Percentiles rank a stretch among this genome's conserved stretches.
phyloP scores from a whole-genome alignment of 2,329 filamentous ascomycete species.

The Dactylonectria estremocensis region DNA sequence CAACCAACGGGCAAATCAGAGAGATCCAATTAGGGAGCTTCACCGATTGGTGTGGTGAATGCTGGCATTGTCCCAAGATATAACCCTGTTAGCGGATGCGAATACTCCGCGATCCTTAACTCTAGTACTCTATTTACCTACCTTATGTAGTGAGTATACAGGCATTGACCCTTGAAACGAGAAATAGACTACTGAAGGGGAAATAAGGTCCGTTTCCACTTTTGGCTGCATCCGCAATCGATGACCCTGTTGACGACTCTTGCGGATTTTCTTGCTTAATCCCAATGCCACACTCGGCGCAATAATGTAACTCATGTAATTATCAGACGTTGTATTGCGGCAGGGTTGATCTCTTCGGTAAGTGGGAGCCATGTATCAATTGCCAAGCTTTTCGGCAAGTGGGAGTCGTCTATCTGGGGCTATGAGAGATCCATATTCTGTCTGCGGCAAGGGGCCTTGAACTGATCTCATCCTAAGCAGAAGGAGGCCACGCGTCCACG shows the following conservation, averaged over 20 bases:
- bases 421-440: neutral
- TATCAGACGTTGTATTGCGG: neutral
- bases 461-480: neutral
- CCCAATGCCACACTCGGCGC: neutral
- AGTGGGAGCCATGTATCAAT: neutral
- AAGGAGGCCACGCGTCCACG: neutral
- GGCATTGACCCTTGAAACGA: neutral
- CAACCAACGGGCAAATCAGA: neutral
- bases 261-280: neutral
- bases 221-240: neutral
- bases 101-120: neutral
- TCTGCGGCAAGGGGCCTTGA: neutral
- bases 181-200: neutral
- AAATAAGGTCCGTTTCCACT: neutral
- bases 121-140: neutral
- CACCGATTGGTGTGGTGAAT: neutral
- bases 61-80: neutral
- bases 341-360: neutral
- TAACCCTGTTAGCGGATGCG: neutral
- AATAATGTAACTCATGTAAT: neutral
- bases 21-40: neutral
- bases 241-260: neutral
- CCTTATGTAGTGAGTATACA: neutral
- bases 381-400: neutral
- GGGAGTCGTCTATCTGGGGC: neutral